A percentile compares a stretch with the other conserved stretches of the same genome.
Conservation (phyloP, 306 rosid genomes). For the Cucumis sativus region DNA sequence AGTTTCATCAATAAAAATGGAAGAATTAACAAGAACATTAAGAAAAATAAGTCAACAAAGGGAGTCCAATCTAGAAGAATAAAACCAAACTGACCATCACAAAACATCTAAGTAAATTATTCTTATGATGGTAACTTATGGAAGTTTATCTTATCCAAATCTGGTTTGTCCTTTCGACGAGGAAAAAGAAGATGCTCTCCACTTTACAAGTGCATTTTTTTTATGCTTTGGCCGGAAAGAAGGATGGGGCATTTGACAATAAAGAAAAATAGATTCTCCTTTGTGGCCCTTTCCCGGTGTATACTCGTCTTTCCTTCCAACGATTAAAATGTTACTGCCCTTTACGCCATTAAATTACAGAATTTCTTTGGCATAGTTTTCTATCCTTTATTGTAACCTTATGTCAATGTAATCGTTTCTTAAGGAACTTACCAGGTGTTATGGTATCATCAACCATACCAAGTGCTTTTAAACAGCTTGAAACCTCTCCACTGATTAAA, state of each 20-base stretch:
- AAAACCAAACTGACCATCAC: no score
- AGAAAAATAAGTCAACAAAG: no score
- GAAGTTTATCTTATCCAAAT: background rate
- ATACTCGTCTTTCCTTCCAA: background rate
- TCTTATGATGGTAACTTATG: background rate
- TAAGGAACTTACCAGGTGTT: background rate
- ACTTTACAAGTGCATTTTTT: background rate
- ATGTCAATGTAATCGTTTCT: background rate
- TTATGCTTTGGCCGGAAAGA: background rate
- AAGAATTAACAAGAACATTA: no score
- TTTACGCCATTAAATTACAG: background rate
- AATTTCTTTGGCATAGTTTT: background rate
- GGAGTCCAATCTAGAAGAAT: no score
- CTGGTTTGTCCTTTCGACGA: background rate
- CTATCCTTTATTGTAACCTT: background rate
- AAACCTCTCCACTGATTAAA: background rate
- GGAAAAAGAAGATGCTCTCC: background rate
- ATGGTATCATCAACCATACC: background rate
- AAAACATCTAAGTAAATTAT: background rate
- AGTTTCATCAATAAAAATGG: no score
- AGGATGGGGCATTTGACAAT: background rate
- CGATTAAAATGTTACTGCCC: background rate
- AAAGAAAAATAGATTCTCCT: background rate
- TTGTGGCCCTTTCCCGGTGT: background rate
- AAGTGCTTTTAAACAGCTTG: background rate